Conservation (phyloP, 805 yeast genomes). For the Yamadazyma endophytica region DNA sequence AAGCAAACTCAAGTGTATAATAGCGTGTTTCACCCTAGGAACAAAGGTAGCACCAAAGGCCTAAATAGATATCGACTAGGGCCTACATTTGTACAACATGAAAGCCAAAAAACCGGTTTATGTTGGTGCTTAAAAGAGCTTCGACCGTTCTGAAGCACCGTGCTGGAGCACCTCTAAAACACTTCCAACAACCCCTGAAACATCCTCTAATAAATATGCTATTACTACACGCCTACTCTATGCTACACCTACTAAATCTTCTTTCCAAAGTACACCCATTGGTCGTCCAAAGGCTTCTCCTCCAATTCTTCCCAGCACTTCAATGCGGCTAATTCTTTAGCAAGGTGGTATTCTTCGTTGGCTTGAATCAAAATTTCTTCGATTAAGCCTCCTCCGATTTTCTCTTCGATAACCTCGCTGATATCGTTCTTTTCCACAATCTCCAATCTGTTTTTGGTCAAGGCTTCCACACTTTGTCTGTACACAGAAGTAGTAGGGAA, state of each 20-base stretch:
- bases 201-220: not conserved
- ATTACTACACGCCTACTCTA: no score
- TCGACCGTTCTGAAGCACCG: not conserved
- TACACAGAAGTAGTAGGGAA: conserved; percentile 75
- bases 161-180: not conserved
- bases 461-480: conserved; percentile 65
- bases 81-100: no score
- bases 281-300: conserved; percentile 75
- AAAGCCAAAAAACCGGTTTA: no score
- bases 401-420: conserved; percentile 60
- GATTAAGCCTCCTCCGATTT: conserved; percentile 78
- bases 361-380: conserved; percentile 84
- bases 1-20: no score
- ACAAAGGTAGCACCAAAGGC: no score
- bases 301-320: conserved; percentile 77
- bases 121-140: no score
- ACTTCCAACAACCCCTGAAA: not conserved
- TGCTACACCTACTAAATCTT: conserved; percentile 33
- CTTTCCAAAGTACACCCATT: conserved; percentile 79
- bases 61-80: no score
- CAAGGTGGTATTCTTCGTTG: conserved; percentile 68
- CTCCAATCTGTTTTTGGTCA: conserved; percentile 65
- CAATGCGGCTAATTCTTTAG: conserved; percentile 63
- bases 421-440: conserved; percentile 63
- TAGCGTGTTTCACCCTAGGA: no score